Evolutionary conservation across 2,329 filamentous ascomycete genomes (phyloP).

Genomic region (Xylaria sp.): DNA sequence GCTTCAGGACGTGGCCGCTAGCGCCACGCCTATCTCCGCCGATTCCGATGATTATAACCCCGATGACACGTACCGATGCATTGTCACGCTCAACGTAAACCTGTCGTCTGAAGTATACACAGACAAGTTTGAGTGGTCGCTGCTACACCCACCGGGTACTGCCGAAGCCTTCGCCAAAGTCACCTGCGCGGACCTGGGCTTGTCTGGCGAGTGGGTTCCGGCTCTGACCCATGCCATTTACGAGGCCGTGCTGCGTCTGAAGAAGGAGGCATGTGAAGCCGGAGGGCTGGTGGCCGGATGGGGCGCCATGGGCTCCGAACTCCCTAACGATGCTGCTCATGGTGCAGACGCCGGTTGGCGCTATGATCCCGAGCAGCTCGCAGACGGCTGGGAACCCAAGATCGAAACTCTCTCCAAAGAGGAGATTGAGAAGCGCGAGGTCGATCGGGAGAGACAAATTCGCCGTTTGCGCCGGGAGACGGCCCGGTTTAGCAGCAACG

Average conservation of each 20-base stretch:
- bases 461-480: constrained; percentile 87
- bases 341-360: constrained; percentile 89
- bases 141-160: constrained; percentile 88
- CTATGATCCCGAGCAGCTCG: constrained; percentile 90
- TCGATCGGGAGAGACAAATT: constrained; percentile 90
- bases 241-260: constrained; percentile 87
- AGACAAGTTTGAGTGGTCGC: constrained; percentile 97
- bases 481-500: constrained; percentile 85
- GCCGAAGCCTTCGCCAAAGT: constrained; percentile 91
- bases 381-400: constrained; percentile 82
- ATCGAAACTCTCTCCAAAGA: constrained; percentile 86
- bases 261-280: constrained; percentile 95
- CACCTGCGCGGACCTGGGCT: constrained; percentile 89
- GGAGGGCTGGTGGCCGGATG: constrained; percentile 81
- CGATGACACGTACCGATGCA: constrained; percentile 92
- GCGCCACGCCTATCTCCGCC: constrained; percentile 66
- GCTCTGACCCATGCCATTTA: constrained; percentile 97
- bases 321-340: constrained; percentile 88
- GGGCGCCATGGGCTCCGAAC: constrained; percentile 69
- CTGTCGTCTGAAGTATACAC: constrained; percentile 90
- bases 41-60: constrained; percentile 81
- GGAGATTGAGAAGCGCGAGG: constrained; percentile 96
- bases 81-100: constrained; percentile 90
- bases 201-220: constrained; percentile 91
- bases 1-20: constrained; percentile 67